Evolutionary conservation across 805 yeast species (phyloP), one percentile per base, ranked within the genome.

Genomic region (Yarrowia sp.): DNA sequence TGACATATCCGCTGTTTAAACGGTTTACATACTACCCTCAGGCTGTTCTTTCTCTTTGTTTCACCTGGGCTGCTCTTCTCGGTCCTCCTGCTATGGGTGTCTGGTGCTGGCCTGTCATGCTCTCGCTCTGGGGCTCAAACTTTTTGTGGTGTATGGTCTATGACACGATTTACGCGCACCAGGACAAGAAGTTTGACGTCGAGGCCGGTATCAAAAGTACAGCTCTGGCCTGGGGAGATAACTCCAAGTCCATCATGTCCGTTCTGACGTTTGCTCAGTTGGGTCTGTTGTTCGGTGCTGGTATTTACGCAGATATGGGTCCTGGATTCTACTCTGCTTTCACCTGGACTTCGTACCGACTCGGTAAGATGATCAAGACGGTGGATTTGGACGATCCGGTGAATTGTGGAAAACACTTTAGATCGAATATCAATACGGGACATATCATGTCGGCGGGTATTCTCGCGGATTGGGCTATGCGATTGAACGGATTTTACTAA

Each of bases 61-160:
- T 90, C 76, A 88, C 90, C 67, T 95, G 99, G 98, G 98, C 96
- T 41, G 90, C 96, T 14, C 73, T 95, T 43, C 76, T 95, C 35
- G 99, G 98, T 0, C 93, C 90, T 76, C 98, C 99, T 8, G 98
- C 98, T 1, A 90, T 95, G 85, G 96, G 96, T 0, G 84, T 93
- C 3, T 83, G 93, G 83, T 83, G 88, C 71, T 81, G 84, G 79
- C 77, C 85, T 9, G 88, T 91, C 4, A 92, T 92, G 85, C 77
- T 84, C 3, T 90, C 97, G 0, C 78, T 95, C 57, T 90, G 87
- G 71, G 74, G 85, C 3, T 84, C 96, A 15, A 86, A 91, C 51
- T 88, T 86, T 72, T 80, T 87, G 65, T 95, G 99, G 99, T 87
- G 96, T 69, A 90, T 95, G 92, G 86, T 87, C 62, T 95, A 95